Base-by-base conservation (phyloP, 257 asterid genomes). In the Gynochthodes officinalis region DNA sequence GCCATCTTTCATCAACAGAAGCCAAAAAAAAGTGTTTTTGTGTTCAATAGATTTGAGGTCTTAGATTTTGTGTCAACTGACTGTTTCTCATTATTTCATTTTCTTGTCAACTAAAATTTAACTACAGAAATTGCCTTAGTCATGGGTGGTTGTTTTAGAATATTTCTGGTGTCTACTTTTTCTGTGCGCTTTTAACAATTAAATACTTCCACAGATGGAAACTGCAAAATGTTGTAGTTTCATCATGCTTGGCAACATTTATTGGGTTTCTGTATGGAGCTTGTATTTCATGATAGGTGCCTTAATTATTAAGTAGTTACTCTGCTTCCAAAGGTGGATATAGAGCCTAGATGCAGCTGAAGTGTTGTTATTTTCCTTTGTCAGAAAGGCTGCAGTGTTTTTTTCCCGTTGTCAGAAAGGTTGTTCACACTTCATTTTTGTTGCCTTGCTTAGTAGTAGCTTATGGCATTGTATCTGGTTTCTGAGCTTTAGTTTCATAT, bases 211-310 rank as follows among this genome's bases (percentile, higher is more conserved):
- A 9, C 2, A 14, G 46, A 19, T 15, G 3, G 67, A 35, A 61
- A 61, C 3, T 61, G 8, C 4, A 0, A 35, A 23, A n/a, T 37
- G 25, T 23, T 70, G 15, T 7, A 14, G 4, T 37, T 54, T 25
- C 54, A n/a, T 52, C 44, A 33, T 33, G 37, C 3, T 69, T 13
- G 21, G 46, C 18, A 72, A 25, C 48, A 11, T 21, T 23, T 64
- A 13, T 54, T 53, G 16, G 53, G 37, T 53, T 67, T 33, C 19
- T 67, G 7, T 18, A 16, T 67, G 72, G 72, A 48, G 59, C 58
- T 15, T 46, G 2, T 18, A 60, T 30, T 16, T 46, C 9, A 15
- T 2, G 35, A 66, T n/a, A 49, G 8, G 23, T 66, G 12, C 72
- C 19, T 67, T 67, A 44, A 16, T 60, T 60, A 14, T n/a, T n/a